A percentile compares a stretch with the other conserved stretches of the same genome.
Conservation (phyloP, 140 eudicot species). For the Erigeron philadelphicus region DNA sequence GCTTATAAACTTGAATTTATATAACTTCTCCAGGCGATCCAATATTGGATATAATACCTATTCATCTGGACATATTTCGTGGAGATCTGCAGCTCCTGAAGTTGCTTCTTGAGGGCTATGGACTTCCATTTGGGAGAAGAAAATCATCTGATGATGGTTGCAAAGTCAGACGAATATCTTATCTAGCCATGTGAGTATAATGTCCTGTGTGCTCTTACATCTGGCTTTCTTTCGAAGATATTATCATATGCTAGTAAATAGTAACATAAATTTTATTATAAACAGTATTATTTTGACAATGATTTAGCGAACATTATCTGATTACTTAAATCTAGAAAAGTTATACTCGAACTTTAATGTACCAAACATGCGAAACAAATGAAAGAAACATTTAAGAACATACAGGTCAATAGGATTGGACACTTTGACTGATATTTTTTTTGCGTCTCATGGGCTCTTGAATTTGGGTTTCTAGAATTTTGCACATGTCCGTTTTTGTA, state of each 20-base stretch:
- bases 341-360: too few species aligned
- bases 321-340: too few species aligned
- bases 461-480: neutral
- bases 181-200: conserved; percentile 70
- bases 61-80: conserved; percentile 68
- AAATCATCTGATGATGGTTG: conserved; percentile 21
- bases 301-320: too few species aligned
- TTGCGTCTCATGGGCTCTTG: neutral
- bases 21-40: conserved; percentile 62
- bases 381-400: too few species aligned
- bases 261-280: neutral
- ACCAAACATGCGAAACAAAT: too few species aligned
- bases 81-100: conserved; percentile 66
- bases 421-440: neutral
- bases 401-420: neutral
- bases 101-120: conserved; percentile 62
- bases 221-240: neutral
- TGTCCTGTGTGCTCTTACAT: neutral
- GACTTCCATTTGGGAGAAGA: conserved; percentile 54
- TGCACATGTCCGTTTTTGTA: neutral
- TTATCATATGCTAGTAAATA: neutral
- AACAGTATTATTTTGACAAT: too few species aligned
- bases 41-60: conserved; percentile 68
- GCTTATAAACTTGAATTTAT: neutral
- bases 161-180: conserved; percentile 43